Base-by-base conservation (phyloP, 441 rosid genomes). In the Populus tomentosa region DNA sequence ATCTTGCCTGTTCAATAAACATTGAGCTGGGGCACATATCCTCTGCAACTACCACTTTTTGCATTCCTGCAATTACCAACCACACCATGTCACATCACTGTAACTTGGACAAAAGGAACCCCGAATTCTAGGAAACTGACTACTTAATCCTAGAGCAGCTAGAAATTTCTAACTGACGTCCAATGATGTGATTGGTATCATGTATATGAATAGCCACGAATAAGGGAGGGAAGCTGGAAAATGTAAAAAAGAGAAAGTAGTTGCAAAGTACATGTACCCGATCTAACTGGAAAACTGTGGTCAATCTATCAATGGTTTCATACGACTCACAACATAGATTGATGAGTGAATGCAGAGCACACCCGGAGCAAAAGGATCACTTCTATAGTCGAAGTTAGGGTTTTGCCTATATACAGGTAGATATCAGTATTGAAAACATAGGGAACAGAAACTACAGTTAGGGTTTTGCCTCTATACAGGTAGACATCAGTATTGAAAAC, bases 41-140 rank as follows among this genome's bases (percentile, higher is more conserved):
- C 86, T 81, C 90, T 67, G 87, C 85, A 83, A 86, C 86, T 86
- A 85, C 82, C 85, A 85, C 62, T 75, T 86, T 87, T 84, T 82
- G 81, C 79, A 82, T 78, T 87, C 89, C 94, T 88, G 94, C 91
- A 89, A 89, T 87, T 90, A 89, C 88, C 93, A 89, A 89, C 85
- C 92, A 84, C 90, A 87, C 85, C 81, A 87, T 80, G 85, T 90
- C 93, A 90, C 82, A 85, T 85, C 82, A 80, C 81, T 80, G 75
- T 71, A 75, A 72, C 78, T 79, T 53, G 66, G 83, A 76, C 75
- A 67, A 64, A 68, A 80, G 80, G 82, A 89, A 76, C 78, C 88
- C 83, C 76, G 83, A 77, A 79, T 78, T 84, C 81, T 80, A 85
- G 72, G 82, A 79, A 79, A 88, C 65, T 75, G 66, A 78, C 84